Evolutionary conservation across 2,329 filamentous ascomycete genomes (phyloP).

Genomic region (Calonectria multiphialidica): DNA sequence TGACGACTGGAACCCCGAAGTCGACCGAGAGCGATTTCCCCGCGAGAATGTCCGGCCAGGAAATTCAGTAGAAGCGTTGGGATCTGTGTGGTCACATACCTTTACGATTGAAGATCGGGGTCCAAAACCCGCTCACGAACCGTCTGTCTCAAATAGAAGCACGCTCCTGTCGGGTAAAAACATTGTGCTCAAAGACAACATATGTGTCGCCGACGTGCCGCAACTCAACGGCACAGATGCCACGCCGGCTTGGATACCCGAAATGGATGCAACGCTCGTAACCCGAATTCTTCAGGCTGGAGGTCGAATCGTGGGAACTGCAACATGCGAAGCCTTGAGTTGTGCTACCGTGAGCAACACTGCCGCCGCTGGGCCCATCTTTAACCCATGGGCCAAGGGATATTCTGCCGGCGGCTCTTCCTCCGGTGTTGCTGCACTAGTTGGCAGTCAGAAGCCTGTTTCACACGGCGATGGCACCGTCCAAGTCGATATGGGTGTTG

Average conservation of each 20-base stretch:
- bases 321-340: background rate
- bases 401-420: background rate
- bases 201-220: background rate
- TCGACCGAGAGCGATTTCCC: background rate
- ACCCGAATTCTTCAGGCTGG: background rate
- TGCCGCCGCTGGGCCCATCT: constrained; percentile 55
- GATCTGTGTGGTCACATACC: background rate
- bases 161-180: background rate
- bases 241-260: background rate
- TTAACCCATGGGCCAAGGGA: constrained; percentile 51
- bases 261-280: background rate
- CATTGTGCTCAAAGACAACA: background rate
- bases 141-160: background rate
- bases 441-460: background rate
- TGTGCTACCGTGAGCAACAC: constrained; percentile 4
- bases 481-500: background rate
- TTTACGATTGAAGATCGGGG: background rate
- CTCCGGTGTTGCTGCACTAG: background rate
- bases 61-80: background rate
- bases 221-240: background rate
- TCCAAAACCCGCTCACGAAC: background rate
- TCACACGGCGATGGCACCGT: background rate
- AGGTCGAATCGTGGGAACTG: background rate
- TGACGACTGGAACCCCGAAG: background rate
- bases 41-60: background rate